A percentile compares a stretch with the other conserved stretches of the same genome.
Evolutionary conservation across 371 early-diverging fungal genomes (phyloP).

Genomic region (Lichtheimia corymbifera): DNA sequence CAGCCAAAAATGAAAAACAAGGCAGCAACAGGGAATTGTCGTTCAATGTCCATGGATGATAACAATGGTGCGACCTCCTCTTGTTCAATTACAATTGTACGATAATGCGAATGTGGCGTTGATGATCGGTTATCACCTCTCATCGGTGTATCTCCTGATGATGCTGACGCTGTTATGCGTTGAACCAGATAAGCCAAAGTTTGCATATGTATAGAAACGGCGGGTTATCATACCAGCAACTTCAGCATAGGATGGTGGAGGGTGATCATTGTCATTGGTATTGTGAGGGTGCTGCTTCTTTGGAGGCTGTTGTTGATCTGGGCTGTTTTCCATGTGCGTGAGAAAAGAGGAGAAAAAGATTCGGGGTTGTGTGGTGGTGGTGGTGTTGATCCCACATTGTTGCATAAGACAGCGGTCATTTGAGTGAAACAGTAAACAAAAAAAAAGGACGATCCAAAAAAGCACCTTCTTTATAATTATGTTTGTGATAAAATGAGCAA

Average conservation of each 20-base stretch:
- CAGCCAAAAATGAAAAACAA: slow-evolving; percentile 4
- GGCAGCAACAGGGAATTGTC: slow-evolving; percentile 1
- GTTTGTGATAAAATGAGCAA: too few relatives aligned
- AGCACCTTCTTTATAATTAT: too few relatives aligned
- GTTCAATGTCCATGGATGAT: neutral
- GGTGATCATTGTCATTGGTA: neutral
- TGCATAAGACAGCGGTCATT: neutral
- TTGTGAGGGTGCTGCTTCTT: too few relatives aligned
- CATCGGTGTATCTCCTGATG: too few relatives aligned
- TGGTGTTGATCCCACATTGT: too few relatives aligned
- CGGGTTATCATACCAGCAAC: neutral
- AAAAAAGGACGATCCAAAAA: too few relatives aligned
- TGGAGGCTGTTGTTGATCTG: too few relatives aligned
- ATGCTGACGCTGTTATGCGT: neutral
- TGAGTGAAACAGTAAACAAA: neutral
- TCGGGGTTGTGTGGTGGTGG: too few relatives aligned
- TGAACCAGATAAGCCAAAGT: neutral
- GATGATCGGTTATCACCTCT: too few relatives aligned
- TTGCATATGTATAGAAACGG: neutral
- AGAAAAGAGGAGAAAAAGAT: too few relatives aligned
- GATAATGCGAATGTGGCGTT: neutral
- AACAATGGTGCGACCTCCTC: neutral
- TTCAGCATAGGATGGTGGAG: slow-evolving; percentile 1
- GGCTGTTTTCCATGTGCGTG: too few relatives aligned
- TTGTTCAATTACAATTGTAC: neutral